Percentiles rank a stretch among this genome's conserved stretches.
phyloP scores from a whole-genome alignment of 2,329 filamentous ascomycete species.

The Trichoderma atrobrunneum region DNA sequence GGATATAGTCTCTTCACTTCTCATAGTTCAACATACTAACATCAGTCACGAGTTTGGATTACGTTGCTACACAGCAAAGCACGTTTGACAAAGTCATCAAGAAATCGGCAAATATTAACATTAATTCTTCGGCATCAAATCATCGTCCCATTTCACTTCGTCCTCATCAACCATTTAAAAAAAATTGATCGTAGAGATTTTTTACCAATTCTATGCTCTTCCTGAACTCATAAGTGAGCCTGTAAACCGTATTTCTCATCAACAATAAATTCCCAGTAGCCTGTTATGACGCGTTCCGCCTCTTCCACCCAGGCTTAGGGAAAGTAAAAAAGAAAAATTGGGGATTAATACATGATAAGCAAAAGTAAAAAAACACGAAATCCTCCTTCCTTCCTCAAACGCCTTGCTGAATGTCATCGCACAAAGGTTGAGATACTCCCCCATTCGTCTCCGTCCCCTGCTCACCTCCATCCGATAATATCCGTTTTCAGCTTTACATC shows the following conservation, averaged over 20 bases:
- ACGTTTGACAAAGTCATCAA: background rate
- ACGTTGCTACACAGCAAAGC: background rate
- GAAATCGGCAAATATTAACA: background rate
- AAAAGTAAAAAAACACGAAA: background rate
- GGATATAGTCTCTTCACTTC: no score
- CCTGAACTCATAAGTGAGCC: background rate
- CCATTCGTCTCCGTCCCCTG: background rate
- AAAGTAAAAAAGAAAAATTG: background rate
- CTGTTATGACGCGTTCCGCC: background rate
- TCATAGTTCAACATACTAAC: no score
- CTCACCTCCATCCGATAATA: background rate
- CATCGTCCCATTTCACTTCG: background rate
- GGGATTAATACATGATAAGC: background rate
- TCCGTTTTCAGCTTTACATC: background rate
- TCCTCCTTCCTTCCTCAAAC: background rate
- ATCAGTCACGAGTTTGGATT: background rate
- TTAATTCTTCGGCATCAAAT: background rate
- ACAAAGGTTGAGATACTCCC: background rate
- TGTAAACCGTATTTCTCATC: slow-evolving; percentile 4
- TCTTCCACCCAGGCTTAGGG: background rate
- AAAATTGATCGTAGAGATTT: background rate
- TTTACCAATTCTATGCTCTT: slow-evolving; percentile 7
- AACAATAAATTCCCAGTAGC: background rate
- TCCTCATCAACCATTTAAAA: background rate
- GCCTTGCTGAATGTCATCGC: slow-evolving; percentile 14